Evolutionary conservation across 306 rosid species (phyloP), one percentile per base, ranked within the genome.

Genomic region (Lathyrus sativus): DNA sequence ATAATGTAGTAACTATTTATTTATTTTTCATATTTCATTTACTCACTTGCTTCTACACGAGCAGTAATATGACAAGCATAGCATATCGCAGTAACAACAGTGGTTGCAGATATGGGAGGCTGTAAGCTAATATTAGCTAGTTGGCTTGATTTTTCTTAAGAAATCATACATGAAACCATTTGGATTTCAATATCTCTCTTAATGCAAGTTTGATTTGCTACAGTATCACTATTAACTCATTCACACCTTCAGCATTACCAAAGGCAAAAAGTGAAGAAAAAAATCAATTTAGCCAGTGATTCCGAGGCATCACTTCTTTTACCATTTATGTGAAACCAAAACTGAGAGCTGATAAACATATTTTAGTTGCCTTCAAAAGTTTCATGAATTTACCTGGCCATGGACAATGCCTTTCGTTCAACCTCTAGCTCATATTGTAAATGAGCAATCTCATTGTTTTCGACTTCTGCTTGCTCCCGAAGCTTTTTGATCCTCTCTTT

Each of bases 381-480:
- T 59, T 60, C 49, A 69, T 35, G 41, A 62, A 26, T 70, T 65
- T 87, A 95, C 99, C 99, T 95, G 87, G 99, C 99, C 96, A 95
- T 88, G 62, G 99, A 87, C 87, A 95, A 79, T 61, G 99, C 99
- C 80, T 90, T 90, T 46, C 95, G 80, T 79, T 95, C 99, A 33
- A 95, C 99, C 86, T 95, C 96, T 56, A 95, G 86, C 67, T 95
- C 99, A 87, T 90, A 87, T 56, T 95, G 97, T 70, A 95, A 75
- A 70, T 91, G 96, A 31, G 81, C 31, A 74, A 90, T 88, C 75
- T 90, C 96, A 72, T 80, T 88, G 80, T 82, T 90, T 80, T 95
- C 96, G 58, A 65, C 71, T 82, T 95, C 97, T 43, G 97, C 91
- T 74, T 85, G 91, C 76, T 81, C 91, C 76, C 88, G 83, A 54